phyloP scores from a whole-genome alignment of 2,329 filamentous ascomycete genomes.

The Monosporascus sp. region DNA sequence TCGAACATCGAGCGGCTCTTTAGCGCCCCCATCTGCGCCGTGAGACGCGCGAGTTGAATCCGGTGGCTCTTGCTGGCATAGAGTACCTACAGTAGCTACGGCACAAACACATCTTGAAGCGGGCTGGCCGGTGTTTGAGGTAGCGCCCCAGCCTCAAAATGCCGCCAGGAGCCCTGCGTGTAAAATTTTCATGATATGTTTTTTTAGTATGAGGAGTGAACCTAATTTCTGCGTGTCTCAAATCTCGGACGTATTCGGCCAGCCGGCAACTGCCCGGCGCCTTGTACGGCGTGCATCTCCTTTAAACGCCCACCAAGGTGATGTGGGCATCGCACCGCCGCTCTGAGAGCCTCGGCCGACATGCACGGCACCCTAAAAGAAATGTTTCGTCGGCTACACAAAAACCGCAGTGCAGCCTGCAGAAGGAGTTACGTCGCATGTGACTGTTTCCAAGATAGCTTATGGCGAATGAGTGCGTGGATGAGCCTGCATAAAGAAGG shows the following conservation, averaged over 20 bases:
- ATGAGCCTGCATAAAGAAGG: no score
- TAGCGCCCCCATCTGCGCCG: no score
- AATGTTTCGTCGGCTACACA: background rate
- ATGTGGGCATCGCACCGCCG: background rate
- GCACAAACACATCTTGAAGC: no score
- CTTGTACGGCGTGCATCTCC: no score
- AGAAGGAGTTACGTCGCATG: no score
- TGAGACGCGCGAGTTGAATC: background rate
- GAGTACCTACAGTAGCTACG: no score
- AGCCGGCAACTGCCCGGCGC: background rate
- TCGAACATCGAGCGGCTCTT: background rate
- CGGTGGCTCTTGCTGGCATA: background rate
- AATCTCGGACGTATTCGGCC: background rate
- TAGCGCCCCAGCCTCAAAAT: background rate
- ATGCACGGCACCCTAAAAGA: background rate
- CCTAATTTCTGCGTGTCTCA: background rate
- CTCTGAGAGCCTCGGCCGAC: background rate
- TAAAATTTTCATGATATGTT: background rate
- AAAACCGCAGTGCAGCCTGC: background rate
- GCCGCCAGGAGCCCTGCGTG: background rate
- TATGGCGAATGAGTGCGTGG: no score
- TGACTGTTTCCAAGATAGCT: no score
- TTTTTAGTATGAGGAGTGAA: background rate
- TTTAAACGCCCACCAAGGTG: no score
- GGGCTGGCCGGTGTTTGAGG: background rate